Evolutionary conservation across 108 stramenopile genomes (phyloP), one percentile per base, ranked within the genome.

Genomic region (Schizochytrium sp.): DNA sequence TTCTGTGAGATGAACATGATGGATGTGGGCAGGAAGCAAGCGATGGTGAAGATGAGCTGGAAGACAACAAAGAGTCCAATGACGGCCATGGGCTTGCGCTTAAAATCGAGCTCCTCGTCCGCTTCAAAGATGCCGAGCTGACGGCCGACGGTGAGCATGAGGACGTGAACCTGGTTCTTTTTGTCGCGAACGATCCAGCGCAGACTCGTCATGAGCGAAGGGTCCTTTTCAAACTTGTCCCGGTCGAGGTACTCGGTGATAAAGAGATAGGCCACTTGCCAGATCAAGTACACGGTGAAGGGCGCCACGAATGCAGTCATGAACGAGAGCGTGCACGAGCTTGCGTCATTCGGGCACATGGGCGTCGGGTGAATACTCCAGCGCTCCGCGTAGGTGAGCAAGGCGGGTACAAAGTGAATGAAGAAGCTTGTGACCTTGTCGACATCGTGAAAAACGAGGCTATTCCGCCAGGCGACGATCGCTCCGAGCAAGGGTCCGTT

Each of bases 381-480:
- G 44, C 96, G 93, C 83, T 87, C 87, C 14, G 93, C 88, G 58
- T 92, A 94, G 53, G 91, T 90, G 10, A 96, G 93, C 88, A 96
- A 58, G n/a, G 94, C 47, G 19, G 96, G 96, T 34, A 95, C 72
- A 23, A 95, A 58, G 87, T 96, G 96, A 28, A 96, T 95, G 91
- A 95, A 96, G 76, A 95, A 91, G 25, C 94, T 94, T 12, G 94
- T 95, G 91, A 96, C 95, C 88, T 96, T 95, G 72, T 96, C 96
- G 76, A 95, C 76, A 41, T 93, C 92, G 72, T 96, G 96, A 88
- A 96, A 96, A 10, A 96, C 95, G 10, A 96, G 92, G 16, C 93
- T 92, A 91, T 96, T 96, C 29, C 95, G 91, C 96, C 96, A 96
- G 10, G 92, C 91, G 21, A 91, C 60, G 44, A 94, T 92, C 43